A percentile compares a stretch with the other conserved stretches of the same genome.
Evolutionary conservation across 805 yeast species (phyloP).

Genomic region (Ogataea chonburiensis): DNA sequence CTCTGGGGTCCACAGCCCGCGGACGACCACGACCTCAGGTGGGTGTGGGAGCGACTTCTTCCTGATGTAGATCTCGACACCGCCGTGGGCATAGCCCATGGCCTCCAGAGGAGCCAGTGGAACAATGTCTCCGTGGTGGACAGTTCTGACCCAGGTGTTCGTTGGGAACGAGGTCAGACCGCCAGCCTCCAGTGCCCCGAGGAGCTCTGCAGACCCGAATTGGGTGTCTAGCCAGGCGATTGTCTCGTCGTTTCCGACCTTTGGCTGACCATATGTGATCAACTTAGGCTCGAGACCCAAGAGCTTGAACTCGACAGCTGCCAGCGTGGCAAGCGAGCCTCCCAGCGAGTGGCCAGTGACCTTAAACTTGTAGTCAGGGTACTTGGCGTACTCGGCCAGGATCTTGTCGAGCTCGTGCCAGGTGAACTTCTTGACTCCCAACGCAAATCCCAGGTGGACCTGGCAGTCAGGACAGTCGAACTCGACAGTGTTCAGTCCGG

Average conservation of each 20-base stretch:
- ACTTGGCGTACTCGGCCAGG: constrained; percentile 31
- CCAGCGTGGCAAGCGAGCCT: constrained; percentile 64
- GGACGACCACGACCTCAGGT: constrained; percentile 12
- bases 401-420: constrained; percentile 39
- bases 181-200: neutral
- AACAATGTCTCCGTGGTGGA: constrained; percentile 56
- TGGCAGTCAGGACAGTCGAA: constrained; percentile 48
- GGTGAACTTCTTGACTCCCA: constrained; percentile 43
- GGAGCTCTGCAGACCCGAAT: constrained; percentile 38
- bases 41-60: constrained; percentile 39
- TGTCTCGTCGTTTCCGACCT: constrained; percentile 54
- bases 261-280: constrained; percentile 63
- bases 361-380: constrained; percentile 49
- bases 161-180: constrained; percentile 6
- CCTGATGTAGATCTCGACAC: constrained; percentile 48
- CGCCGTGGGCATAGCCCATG: constrained; percentile 42
- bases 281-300: constrained; percentile 55
- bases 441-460: constrained; percentile 65
- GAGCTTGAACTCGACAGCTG: constrained; percentile 59
- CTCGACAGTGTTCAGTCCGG: constrained; percentile 21
- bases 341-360: constrained; percentile 70
- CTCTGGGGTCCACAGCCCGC: constrained; percentile 19
- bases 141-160: constrained; percentile 51
- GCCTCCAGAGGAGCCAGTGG: constrained; percentile 58
- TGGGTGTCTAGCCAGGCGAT: constrained; percentile 50